phyloP scores from a whole-genome alignment of 306 rosid species.

The Neltuma alba region DNA sequence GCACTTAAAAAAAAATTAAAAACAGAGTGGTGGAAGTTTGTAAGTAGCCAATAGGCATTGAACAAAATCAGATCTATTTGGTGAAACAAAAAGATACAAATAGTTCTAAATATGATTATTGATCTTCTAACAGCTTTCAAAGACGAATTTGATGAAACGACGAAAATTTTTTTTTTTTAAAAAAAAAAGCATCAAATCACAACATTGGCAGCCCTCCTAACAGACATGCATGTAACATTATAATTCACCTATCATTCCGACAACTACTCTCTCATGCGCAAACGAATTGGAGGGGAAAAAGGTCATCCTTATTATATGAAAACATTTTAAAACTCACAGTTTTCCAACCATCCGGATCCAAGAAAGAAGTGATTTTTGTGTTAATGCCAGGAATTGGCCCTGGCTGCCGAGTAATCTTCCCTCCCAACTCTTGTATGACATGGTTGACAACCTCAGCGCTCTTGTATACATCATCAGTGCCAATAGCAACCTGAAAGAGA shows the following conservation, averaged over 20 bases:
- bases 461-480: slow-evolving; percentile 95
- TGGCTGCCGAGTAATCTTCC: slow-evolving; percentile 87
- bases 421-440: slow-evolving; percentile 88
- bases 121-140: not conserved
- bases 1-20: not conserved
- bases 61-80: too few species aligned
- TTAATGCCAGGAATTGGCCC: slow-evolving; percentile 88
- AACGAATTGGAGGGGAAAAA: not conserved
- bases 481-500: slow-evolving; percentile 69
- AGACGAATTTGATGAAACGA: not conserved
- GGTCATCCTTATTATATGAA: not conserved
- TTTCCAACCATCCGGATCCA: slow-evolving; percentile 99
- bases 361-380: slow-evolving; percentile 85
- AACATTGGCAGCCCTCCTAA: not conserved
- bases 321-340: slow-evolving; percentile 62
- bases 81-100: too few species aligned
- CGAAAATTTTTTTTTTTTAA: too few species aligned
- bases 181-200: not conserved
- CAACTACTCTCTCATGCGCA: not conserved
- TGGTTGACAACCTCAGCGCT: slow-evolving; percentile 80
- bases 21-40: not conserved
- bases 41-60: not conserved
- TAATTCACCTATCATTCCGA: slow-evolving; percentile 8
- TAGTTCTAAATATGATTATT: too few species aligned
- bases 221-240: not conserved